Percentiles rank a stretch among this genome's conserved stretches.
These are phyloP conservation scores for Hyaloperonospora arabidopsidis DNA, from an alignment of 352 stramenopile species.

Conservation along the genomic window DNA sequence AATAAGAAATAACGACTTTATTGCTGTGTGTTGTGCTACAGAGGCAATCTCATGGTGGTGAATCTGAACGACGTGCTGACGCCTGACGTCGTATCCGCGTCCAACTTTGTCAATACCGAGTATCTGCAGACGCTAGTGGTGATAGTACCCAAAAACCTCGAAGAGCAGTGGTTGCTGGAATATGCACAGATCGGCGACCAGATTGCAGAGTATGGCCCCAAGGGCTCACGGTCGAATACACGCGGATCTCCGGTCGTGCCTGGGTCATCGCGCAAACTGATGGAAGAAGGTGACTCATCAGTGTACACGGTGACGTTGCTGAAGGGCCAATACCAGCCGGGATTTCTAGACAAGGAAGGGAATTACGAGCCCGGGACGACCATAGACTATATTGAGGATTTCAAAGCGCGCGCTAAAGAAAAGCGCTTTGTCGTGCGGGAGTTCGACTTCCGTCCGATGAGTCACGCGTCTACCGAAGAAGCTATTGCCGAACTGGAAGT, in stretches of 20 bases:
- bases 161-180: constrained; percentile 84
- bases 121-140: constrained; percentile 96
- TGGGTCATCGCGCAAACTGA: constrained; percentile 84
- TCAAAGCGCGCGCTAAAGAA: constrained; percentile 89
- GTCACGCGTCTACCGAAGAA: constrained; percentile 83
- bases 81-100: constrained; percentile 80
- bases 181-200: constrained; percentile 86
- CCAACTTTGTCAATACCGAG: constrained; percentile 93
- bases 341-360: constrained; percentile 78
- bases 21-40: constrained; percentile 17
- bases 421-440: constrained; percentile 90
- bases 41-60: constrained; percentile 89
- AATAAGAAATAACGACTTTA: background rate
- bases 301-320: constrained; percentile 95
- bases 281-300: constrained; percentile 88
- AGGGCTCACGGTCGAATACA: constrained; percentile 84
- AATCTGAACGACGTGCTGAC: constrained; percentile 94
- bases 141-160: constrained; percentile 87
- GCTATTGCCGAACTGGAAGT: constrained; percentile 79
- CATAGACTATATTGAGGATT: constrained; percentile 92
- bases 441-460: constrained; percentile 89
- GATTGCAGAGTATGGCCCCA: constrained; percentile 86
- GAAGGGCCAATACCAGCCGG: constrained; percentile 89
- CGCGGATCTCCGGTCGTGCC: constrained; percentile 94
- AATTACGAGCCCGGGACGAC: constrained; percentile 89